phyloP scores from a whole-genome alignment of 306 rosid genomes.

The Heteromeles arbutifolia region DNA sequence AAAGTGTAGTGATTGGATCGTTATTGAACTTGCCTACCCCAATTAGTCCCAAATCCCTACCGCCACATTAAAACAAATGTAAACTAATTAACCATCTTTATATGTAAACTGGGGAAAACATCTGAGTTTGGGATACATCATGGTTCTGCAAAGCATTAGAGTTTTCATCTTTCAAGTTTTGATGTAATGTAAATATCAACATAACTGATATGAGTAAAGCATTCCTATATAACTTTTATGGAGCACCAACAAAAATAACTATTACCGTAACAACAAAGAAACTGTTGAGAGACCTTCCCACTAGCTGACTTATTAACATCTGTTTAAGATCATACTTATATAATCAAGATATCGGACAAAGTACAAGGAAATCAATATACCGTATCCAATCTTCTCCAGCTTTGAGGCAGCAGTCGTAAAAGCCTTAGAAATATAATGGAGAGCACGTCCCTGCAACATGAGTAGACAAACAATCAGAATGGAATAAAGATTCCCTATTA shows the following conservation, averaged over 20 bases:
- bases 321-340: neutral
- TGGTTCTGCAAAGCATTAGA: neutral
- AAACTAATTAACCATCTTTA: neutral
- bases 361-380: constrained; percentile 19
- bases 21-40: neutral
- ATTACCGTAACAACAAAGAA: neutral
- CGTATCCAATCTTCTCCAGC: constrained; percentile 91
- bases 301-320: neutral
- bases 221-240: neutral
- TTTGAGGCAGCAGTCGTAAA: constrained; percentile 85
- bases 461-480: constrained; percentile 20
- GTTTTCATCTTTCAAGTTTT: neutral
- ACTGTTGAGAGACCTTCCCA: neutral
- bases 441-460: constrained; percentile 71
- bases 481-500: constrained; percentile 8
- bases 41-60: neutral
- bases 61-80: neutral
- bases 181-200: neutral
- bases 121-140: neutral
- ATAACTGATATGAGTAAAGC: neutral
- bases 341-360: neutral
- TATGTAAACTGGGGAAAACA: neutral
- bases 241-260: neutral
- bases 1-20: neutral
- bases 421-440: constrained; percentile 72